Conservation (phyloP, 495 filamentous ascomycete genomes). For the Annulohypoxylon nitens region DNA sequence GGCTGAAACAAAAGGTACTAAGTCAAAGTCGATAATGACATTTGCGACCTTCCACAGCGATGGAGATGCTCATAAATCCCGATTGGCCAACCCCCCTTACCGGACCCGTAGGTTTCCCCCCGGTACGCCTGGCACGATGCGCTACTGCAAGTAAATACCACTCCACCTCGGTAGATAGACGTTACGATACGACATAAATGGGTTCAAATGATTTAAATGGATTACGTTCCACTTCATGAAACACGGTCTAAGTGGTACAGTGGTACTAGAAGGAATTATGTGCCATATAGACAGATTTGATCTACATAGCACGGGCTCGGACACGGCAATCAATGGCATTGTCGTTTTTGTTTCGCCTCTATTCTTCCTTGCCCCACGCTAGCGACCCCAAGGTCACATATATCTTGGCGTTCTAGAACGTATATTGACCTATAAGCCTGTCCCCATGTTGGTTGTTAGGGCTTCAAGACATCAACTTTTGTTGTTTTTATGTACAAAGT, state of each 20-base stretch:
- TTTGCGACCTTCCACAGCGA: neutral
- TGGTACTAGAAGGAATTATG: neutral
- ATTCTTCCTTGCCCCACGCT: neutral
- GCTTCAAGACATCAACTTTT: neutral
- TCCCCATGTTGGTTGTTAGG: neutral
- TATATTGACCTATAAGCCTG: neutral
- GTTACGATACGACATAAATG: neutral
- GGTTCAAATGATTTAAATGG: neutral
- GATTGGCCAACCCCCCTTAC: neutral
- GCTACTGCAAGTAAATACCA: slow-evolving; percentile 5
- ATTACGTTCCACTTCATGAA: slow-evolving; percentile 6
- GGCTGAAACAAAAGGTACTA: neutral
- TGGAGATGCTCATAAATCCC: neutral
- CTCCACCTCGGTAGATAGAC: slow-evolving; percentile 9
- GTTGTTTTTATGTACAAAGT: neutral
- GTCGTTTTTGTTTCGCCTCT: slow-evolving; percentile 18
- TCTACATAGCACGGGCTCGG: neutral
- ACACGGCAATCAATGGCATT: slow-evolving; percentile 8
- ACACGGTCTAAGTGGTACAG: neutral
- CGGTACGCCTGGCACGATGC: neutral
- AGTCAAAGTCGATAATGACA: neutral
- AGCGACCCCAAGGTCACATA: neutral
- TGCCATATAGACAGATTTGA: neutral
- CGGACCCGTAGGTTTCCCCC: neutral
- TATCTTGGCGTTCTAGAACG: neutral